phyloP scores from a whole-genome alignment of 257 asterid species.

The Primulina huaijiensis region DNA sequence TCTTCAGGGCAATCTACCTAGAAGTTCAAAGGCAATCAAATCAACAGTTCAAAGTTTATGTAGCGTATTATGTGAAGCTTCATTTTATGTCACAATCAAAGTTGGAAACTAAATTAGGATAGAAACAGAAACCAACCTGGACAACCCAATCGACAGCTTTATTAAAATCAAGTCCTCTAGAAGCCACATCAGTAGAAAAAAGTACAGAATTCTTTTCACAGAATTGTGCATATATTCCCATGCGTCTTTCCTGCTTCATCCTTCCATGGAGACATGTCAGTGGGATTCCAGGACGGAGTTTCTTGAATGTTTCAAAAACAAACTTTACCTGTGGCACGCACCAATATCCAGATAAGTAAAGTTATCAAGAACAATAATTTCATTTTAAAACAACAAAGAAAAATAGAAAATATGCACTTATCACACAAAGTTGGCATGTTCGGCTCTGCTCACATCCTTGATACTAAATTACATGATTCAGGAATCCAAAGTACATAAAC shows the following conservation, averaged over 20 bases:
- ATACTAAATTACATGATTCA: background rate
- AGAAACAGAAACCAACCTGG: slow-evolving; percentile 53
- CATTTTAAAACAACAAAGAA: background rate
- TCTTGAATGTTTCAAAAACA: slow-evolving; percentile 76
- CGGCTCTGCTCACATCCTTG: background rate
- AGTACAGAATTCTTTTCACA: slow-evolving; percentile 66
- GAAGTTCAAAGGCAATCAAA: slow-evolving; percentile 25
- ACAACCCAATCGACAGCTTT: slow-evolving; percentile 97
- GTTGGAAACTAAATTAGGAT: background rate
- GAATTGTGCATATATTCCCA: slow-evolving; percentile 75
- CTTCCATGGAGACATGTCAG: slow-evolving; percentile 84
- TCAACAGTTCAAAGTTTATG: background rate
- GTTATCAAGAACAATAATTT: background rate
- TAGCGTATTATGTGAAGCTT: background rate
- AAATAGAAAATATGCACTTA: background rate
- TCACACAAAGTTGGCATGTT: background rate
- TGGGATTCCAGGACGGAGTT: slow-evolving; percentile 95
- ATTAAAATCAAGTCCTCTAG: slow-evolving; percentile 95
- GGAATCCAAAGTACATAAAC: background rate
- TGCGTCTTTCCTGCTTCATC: slow-evolving; percentile 83
- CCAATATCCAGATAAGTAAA: slow-evolving; percentile 25
- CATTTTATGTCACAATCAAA: slow-evolving; percentile 4
- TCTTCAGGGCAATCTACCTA: slow-evolving; percentile 98
- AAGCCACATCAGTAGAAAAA: slow-evolving; percentile 85
- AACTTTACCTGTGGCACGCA: slow-evolving; percentile 62